A percentile compares a stretch with the other conserved stretches of the same genome.
These are phyloP conservation scores for Fusarium cyanostomum DNA, from an alignment of 2,329 filamentous ascomycete genomes.

Conservation along the genomic window DNA sequence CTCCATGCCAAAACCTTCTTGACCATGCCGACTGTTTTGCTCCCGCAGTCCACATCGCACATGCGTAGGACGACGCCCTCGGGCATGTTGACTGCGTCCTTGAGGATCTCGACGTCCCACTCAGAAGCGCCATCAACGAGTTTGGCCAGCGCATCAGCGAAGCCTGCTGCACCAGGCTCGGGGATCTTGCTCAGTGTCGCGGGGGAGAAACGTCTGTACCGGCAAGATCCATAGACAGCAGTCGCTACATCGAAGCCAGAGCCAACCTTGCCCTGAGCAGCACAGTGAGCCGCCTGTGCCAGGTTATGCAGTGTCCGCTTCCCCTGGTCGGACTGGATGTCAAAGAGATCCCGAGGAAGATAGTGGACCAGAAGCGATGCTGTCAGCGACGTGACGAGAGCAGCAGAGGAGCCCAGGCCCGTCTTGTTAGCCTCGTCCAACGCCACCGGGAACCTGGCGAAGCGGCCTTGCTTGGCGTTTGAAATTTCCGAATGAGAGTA, in stretches of 20 bases:
- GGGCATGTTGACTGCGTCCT: constrained; percentile 76
- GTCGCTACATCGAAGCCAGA: constrained; percentile 95
- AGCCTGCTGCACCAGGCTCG: constrained; percentile 71
- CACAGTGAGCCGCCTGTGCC: constrained; percentile 91
- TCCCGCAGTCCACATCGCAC: constrained; percentile 96
- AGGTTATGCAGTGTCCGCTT: constrained; percentile 84
- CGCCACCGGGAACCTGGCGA: constrained; percentile 80
- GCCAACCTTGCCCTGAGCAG: constrained; percentile 95
- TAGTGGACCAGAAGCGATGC: constrained; percentile 81
- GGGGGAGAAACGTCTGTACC: constrained; percentile 93
- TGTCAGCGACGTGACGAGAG: constrained; percentile 88
- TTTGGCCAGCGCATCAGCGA: constrained; percentile 69
- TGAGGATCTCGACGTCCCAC: constrained; percentile 84
- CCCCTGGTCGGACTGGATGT: constrained; percentile 63
- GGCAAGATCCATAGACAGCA: constrained; percentile 89
- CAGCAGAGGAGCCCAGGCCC: constrained; percentile 92
- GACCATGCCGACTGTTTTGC: constrained; percentile 94
- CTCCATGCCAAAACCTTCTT: constrained; percentile 90
- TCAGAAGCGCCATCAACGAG: constrained; percentile 70
- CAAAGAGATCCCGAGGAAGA: constrained; percentile 65
- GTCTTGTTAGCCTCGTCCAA: constrained; percentile 90
- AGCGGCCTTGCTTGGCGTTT: constrained; percentile 58
- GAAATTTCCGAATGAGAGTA: constrained; percentile 72
- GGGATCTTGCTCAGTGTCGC: constrained; percentile 73
- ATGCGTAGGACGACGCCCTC: constrained; percentile 81